Evolutionary conservation across 2,329 filamentous ascomycete genomes (phyloP).

Genomic region (Bipolaris sorokiniana): DNA sequence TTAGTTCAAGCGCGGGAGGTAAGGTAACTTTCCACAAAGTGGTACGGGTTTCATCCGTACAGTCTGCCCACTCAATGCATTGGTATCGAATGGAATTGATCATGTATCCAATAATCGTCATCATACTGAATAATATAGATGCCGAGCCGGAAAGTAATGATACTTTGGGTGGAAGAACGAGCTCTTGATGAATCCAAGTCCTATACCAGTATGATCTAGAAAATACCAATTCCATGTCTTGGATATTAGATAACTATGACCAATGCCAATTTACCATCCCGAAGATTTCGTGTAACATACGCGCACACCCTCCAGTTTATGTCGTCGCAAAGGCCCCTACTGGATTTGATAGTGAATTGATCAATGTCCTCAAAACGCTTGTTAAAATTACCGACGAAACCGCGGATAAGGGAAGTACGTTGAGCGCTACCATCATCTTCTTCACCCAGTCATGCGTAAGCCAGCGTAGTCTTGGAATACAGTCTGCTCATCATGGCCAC

Average conservation of each 20-base stretch:
- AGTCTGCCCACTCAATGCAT: neutral
- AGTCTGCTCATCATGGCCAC: conserved; percentile 1
- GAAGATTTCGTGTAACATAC: neutral
- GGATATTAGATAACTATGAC: neutral
- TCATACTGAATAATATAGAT: neutral
- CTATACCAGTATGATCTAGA: neutral
- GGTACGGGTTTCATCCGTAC: no score
- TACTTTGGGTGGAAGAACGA: neutral
- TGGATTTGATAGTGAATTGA: neutral
- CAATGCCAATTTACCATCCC: neutral
- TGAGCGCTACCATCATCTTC: neutral
- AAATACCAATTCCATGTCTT: neutral
- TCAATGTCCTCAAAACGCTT: neutral
- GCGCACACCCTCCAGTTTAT: no score
- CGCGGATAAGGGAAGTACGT: neutral
- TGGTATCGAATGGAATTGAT: neutral
- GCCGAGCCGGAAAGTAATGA: neutral
- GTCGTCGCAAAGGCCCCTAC: neutral
- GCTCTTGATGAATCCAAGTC: neutral
- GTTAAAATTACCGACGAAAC: neutral
- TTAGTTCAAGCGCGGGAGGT: neutral
- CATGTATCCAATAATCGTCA: neutral
- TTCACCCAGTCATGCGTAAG: conserved; percentile 1
- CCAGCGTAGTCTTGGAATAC: neutral
- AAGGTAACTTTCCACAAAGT: no score